Evolutionary conservation across 1,284 basidiomycete genomes (phyloP).

Genomic region (Heterobasidion parviporum): DNA sequence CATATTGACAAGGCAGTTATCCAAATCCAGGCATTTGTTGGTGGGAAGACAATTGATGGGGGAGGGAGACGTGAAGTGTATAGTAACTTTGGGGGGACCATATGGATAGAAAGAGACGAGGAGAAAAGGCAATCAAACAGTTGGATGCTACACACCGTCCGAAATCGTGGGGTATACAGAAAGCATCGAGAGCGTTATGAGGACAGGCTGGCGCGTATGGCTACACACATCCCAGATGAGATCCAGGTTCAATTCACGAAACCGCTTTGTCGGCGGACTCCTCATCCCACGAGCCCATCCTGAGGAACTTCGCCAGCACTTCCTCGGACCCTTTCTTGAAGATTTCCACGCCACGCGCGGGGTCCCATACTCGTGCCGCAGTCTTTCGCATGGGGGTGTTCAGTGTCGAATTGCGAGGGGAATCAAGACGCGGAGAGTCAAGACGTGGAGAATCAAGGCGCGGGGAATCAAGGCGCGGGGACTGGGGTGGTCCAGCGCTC

Average conservation of each 20-base stretch:
- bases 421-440: slow-evolving; percentile 16
- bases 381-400: slow-evolving; percentile 17
- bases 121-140: slow-evolving; percentile 1
- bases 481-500: slow-evolving; percentile 35
- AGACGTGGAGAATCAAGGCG: too few relatives aligned
- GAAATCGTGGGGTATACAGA: neutral
- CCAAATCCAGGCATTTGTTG: too few relatives aligned
- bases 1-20: too few relatives aligned
- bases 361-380: slow-evolving; percentile 64
- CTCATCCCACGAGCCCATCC: slow-evolving; percentile 61
- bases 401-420: slow-evolving; percentile 13
- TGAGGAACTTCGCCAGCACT: slow-evolving; percentile 67
- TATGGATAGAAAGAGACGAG: neutral
- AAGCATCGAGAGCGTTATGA: neutral
- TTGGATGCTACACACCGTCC: slow-evolving; percentile 5
- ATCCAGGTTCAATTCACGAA: slow-evolving; percentile 4
- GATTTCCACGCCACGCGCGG: slow-evolving; percentile 67
- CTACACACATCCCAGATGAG: slow-evolving; percentile 6
- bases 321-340: slow-evolving; percentile 81
- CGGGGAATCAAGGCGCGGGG: slow-evolving; percentile 18
- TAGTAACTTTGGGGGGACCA: too few relatives aligned
- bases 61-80: too few relatives aligned
- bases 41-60: too few relatives aligned
- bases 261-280: slow-evolving; percentile 19
- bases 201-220: neutral